Base-by-base conservation (phyloP, 2,329 filamentous ascomycete species). In the Elsinoe perseae region DNA sequence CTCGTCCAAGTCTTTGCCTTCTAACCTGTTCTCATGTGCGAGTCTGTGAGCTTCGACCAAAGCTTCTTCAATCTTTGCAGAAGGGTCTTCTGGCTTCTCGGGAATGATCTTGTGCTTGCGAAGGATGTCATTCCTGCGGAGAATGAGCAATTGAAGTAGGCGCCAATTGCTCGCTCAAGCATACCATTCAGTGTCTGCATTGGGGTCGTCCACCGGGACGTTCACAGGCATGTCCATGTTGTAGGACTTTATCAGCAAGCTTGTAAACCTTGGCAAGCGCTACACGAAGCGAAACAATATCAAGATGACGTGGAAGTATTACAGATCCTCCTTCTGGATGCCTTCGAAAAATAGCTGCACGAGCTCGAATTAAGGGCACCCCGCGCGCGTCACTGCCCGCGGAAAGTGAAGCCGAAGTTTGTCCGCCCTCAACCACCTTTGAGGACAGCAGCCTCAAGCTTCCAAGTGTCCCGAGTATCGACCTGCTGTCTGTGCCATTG, bases 101-200 rank as follows among this genome's bases (percentile, higher is more conserved):
- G 93, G 93, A 60, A 98, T 97, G 63, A 98, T 80, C 62, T 90
- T 89, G 76, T 98, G 90, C 72, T 95, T 95, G 64, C 93, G 88
- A 57, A 98, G 84, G 67, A 98, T 98, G 64, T 98, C 93, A 70
- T 98, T 98, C 91, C 91, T 96, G 63, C 58, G 53, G 42, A 6
- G 8, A 8, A 14, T 43, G 21, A 43, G 36, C 7, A n/a, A 12
- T 25, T 25, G 23, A 9, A 23, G 12, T 23, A 14, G 12, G 12
- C 1, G 30, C 3, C n/a, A 9, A 9, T 12, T 14, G 16, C 28
- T 50, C 28, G 4, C 2, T 2, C 5, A 4, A 8, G 63, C 60
- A 57, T 62, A 91, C 93, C 93, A 98, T 85, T 98, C 93, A 61
- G 93, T 98, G 70, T 98, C 93, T 61, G 90, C 93, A 68, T 97